Evolutionary conservation across 2,329 filamentous ascomycete species (phyloP).

Genomic region (Aspergillus pseudonomiae): DNA sequence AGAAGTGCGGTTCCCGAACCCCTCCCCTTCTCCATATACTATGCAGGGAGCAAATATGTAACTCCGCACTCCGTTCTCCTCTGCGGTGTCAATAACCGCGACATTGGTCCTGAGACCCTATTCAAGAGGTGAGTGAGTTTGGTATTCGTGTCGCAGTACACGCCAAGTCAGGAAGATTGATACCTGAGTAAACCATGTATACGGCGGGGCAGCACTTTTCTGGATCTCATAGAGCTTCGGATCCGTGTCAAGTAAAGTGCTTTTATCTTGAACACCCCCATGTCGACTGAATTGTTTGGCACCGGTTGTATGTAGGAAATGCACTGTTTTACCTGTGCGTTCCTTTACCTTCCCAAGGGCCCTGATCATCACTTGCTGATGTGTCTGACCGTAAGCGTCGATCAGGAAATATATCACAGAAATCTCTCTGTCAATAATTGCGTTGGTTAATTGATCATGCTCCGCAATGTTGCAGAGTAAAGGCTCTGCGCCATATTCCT

Average conservation of each 20-base stretch:
- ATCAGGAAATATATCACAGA: constrained; percentile 54
- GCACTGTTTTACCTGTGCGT: constrained; percentile 45
- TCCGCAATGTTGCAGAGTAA: constrained; percentile 46
- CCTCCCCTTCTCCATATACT: constrained; percentile 55
- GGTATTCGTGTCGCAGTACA: not conserved
- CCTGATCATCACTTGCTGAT: constrained; percentile 48
- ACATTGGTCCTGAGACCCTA: constrained; percentile 49
- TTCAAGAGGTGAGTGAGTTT: not conserved
- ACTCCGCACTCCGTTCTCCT: constrained; percentile 47
- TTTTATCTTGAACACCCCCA: constrained; percentile 47
- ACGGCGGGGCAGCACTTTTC: constrained; percentile 34
- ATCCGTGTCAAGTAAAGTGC: constrained; percentile 49
- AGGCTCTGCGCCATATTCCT: constrained; percentile 47
- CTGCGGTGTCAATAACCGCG: constrained; percentile 48
- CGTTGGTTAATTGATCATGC: constrained; percentile 35
- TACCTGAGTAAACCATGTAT: constrained; percentile 1
- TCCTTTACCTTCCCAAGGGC: constrained; percentile 51
- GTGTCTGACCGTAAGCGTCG: constrained; percentile 39
- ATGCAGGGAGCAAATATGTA: constrained; percentile 61
- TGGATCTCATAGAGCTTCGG: constrained; percentile 49
- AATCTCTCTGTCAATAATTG: constrained; percentile 49
- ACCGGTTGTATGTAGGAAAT: constrained; percentile 57
- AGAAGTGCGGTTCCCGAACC: constrained; percentile 56
- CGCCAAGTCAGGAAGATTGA: accelerated
- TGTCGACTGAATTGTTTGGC: constrained; percentile 58